Evolutionary conservation across 441 rosid genomes (phyloP), one percentile per base, ranked within the genome.

Genomic region (Iberis amara): DNA sequence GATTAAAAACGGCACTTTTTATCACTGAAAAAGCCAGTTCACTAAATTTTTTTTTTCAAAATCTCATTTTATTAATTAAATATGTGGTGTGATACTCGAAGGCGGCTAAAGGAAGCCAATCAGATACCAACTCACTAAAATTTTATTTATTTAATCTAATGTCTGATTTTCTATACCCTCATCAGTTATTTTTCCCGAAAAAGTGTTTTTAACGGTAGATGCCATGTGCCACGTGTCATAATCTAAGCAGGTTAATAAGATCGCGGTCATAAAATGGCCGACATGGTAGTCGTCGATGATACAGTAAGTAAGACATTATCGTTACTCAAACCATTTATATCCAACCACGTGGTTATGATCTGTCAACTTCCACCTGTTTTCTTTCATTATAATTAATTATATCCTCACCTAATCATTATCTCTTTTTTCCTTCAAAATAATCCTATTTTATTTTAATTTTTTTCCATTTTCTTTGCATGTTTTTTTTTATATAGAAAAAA

Each of bases 281-380:
- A 59, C 49, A 31, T 11, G 15, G 41, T 11, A 23, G 64, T 59
- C 40, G 11, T 3, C 0, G 21, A 21, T 59, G 26, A 40, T 30
- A 39, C 23, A 23, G 4, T 18, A 30, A 10, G 9, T 11, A 47
- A 24, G 47, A 39, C 26, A 39, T 11, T 15, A 33, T 47, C 64
- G 56, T 50, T 48, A 50, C 12, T n/a, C 24, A 39, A 42, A 13
- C 42, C 42, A 26, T 8, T 61, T 3, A 3, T 5, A 31, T 57
- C 10, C 2, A 7, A 58, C 67, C 81, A 72, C 76, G 72, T 76
- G 67, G 55, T 18, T 33, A 7, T 7, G 14, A 36, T 45, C 66
- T 35, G 28, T 58, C 73, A 12, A 0, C 12, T 46, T 49, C 41
- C 11, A 55, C 8, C 1, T 18, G 21, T 18, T 18, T 18, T 18